These are phyloP conservation scores for Komagataella pastoris DNA, from an alignment of 805 yeast genomes.

Conservation along the genomic window DNA sequence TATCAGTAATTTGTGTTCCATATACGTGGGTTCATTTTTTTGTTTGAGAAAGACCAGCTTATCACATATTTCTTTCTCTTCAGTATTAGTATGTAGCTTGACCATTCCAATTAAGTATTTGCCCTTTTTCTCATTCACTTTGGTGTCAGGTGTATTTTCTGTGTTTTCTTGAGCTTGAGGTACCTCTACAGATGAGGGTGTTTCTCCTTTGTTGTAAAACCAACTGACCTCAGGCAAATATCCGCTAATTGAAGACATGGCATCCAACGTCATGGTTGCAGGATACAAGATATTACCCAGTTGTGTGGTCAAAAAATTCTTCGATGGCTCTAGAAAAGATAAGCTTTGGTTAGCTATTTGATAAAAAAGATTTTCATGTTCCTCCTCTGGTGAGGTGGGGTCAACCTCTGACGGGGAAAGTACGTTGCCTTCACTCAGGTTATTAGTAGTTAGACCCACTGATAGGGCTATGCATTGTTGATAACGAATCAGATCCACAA, in stretches of 20 bases:
- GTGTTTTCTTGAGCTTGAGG: not conserved
- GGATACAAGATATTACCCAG: slow-evolving; percentile 16
- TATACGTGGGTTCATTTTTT: not conserved
- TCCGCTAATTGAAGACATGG: slow-evolving; percentile 11
- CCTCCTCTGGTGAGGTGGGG: slow-evolving; percentile 12
- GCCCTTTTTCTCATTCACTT: slow-evolving; percentile 6
- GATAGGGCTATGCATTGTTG: slow-evolving; percentile 13
- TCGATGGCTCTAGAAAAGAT: slow-evolving; percentile 15
- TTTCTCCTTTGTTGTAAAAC: not conserved
- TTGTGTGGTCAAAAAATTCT: slow-evolving; percentile 13
- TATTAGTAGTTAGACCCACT: slow-evolving; percentile 12
- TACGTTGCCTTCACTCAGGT: not conserved
- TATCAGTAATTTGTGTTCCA: slow-evolving; percentile 8
- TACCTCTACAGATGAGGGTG: not conserved
- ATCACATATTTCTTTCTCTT: slow-evolving; percentile 6
- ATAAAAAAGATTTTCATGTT: slow-evolving; percentile 9
- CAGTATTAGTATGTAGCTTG: slow-evolving; percentile 8
- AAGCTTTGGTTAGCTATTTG: slow-evolving; percentile 13
- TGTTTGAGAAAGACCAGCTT: not conserved
- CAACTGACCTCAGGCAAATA: slow-evolving; percentile 2
- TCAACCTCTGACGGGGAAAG: slow-evolving; percentile 11
- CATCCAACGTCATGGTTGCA: slow-evolving; percentile 11
- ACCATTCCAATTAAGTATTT: slow-evolving; percentile 12
- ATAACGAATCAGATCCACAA: slow-evolving; percentile 9
- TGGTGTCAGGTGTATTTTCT: not conserved